These are phyloP conservation scores for Candolleomyces eurysporus DNA, from an alignment of 768 basidiomycete species.

Conservation along the genomic window DNA sequence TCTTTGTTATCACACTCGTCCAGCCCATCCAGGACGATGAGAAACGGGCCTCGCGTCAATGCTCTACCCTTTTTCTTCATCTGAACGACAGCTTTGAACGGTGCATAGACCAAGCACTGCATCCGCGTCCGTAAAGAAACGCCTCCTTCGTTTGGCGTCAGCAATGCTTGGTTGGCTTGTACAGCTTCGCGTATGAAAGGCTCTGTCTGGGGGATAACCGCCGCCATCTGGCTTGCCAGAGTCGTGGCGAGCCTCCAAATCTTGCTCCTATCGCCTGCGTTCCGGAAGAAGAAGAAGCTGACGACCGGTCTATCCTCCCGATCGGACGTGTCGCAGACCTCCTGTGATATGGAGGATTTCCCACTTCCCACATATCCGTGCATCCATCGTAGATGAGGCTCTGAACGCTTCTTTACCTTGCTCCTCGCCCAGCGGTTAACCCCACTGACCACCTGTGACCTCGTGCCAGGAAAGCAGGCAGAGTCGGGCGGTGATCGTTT, in stretches of 20 bases:
- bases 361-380: neutral
- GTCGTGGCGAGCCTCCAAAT: neutral
- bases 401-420: neutral
- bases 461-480: neutral
- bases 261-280: neutral
- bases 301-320: neutral
- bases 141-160: neutral
- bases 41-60: neutral
- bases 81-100: neutral
- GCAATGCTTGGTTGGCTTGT: neutral
- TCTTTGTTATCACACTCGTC: conserved; percentile 1
- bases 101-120: neutral
- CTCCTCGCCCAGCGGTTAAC: neutral
- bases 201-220: neutral
- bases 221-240: neutral
- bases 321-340: neutral
- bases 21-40: conserved; percentile 1
- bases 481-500: neutral
- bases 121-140: neutral
- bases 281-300: conserved; percentile 6
- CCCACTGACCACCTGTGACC: neutral
- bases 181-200: neutral
- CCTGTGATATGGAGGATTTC: conserved; percentile 4
- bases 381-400: neutral
- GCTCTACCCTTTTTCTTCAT: too few relatives aligned